Base-by-base conservation (phyloP, 2,329 filamentous ascomycete species). In the Venturia oleaginea region DNA sequence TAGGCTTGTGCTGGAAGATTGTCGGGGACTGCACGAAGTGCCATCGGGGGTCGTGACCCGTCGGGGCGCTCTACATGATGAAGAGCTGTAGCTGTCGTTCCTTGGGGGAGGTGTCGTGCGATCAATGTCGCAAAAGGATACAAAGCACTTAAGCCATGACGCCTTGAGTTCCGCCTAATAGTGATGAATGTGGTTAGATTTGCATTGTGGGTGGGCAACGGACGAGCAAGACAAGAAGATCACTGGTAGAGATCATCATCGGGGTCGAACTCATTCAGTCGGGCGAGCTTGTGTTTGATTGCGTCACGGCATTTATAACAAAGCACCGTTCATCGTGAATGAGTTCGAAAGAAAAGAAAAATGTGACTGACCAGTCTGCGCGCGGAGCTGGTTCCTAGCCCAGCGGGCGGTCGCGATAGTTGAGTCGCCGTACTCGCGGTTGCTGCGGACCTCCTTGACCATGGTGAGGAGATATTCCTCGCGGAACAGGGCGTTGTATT, bases 371-470 rank as follows among this genome's bases (percentile, higher is more conserved):
- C 76, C 76, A 62, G 87, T 78, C 78, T 99, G 94, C 71, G 91
- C 89, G 84, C 97, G 97, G 76, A 97, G 92, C 76, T 97, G 92
- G 78, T 97, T 94, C 67, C 93, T 89, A 68, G 94, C 92, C 94
- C 94, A 99, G 71, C 93, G 89, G 73, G 94, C 94, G 59, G 94
- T 97, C 69, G 97, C 91, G 69, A 94, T 88, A 3, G 94, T 99
- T 68, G 92, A 89, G 34, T 84, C 73, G 70, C 87, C 84, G 80
- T 90, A 97, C 59, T 97, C 92, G 70, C 90, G 88, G 81, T 94
- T 97, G 66, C 86, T 84, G 72, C 92, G 90, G 59, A 91, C 93
- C 76, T 97, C 92, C 78, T 93, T 92, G 72, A 97, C 92, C 81
- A 99, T 88, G 34, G 82, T 79, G 32, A 88, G 92, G 65, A 99